Evolutionary conservation across 768 basidiomycete species (phyloP).

Genomic region (Boletellus ananiceps): DNA sequence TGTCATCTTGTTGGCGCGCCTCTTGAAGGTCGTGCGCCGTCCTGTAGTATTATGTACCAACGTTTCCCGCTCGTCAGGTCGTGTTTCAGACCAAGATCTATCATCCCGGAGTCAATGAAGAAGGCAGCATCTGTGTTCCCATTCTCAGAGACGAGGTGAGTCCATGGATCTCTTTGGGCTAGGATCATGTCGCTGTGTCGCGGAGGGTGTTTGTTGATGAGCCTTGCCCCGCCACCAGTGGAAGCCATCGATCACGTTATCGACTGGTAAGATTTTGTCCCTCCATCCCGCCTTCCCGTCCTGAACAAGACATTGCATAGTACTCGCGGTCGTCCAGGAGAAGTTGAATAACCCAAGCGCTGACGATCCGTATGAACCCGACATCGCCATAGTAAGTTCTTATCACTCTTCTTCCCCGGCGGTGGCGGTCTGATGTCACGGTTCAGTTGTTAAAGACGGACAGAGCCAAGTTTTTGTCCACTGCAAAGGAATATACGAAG

Average conservation of each 20-base stretch:
- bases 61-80: slow-evolving; percentile 44
- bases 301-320: slow-evolving; percentile 35
- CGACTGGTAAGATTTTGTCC: slow-evolving; percentile 45
- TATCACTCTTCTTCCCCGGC: not conserved
- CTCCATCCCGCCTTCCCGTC: not conserved
- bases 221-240: slow-evolving; percentile 44
- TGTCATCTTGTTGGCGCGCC: not conserved
- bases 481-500: slow-evolving; percentile 83
- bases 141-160: slow-evolving; percentile 79
- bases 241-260: slow-evolving; percentile 77
- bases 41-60: slow-evolving; percentile 19
- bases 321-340: slow-evolving; percentile 72
- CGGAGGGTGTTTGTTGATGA: slow-evolving; percentile 4
- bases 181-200: not conserved
- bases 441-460: slow-evolving; percentile 72
- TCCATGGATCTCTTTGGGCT: slow-evolving; percentile 5
- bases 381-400: slow-evolving; percentile 72
- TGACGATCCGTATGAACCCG: slow-evolving; percentile 86
- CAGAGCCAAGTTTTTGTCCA: slow-evolving; percentile 63
- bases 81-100: slow-evolving; percentile 84
- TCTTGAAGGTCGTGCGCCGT: not conserved
- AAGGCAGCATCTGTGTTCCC: slow-evolving; percentile 81
- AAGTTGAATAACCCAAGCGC: slow-evolving; percentile 85
- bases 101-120: slow-evolving; percentile 88
- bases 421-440: slow-evolving; percentile 1